These are phyloP conservation scores for Colletotrichum cuscutae DNA, from an alignment of 2,329 filamentous ascomycete species.

Conservation along the genomic window DNA sequence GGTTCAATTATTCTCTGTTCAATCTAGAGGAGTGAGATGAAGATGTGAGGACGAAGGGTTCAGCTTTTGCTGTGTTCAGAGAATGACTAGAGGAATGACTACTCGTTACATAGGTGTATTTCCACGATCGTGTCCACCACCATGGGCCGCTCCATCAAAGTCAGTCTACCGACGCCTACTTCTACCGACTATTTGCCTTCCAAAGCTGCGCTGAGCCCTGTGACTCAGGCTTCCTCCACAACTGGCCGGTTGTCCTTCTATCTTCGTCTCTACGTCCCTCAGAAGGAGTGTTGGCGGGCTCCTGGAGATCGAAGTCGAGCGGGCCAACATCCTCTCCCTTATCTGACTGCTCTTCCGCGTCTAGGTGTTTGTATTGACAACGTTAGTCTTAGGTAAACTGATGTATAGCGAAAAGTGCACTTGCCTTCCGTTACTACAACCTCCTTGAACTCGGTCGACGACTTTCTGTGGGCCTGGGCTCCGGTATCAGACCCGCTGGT, in stretches of 20 bases:
- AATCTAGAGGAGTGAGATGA: neutral
- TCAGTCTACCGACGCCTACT: neutral
- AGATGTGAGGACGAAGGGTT: neutral
- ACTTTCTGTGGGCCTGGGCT: neutral
- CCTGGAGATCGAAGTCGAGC: neutral
- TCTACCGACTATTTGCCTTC: neutral
- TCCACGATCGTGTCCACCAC: neutral
- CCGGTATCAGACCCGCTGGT: neutral
- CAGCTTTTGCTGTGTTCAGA: neutral
- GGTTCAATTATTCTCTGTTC: neutral
- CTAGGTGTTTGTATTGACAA: neutral
- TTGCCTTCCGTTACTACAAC: neutral
- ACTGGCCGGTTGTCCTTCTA: conserved; percentile 34
- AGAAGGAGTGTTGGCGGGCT: conserved; percentile 30
- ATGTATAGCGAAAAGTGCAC: neutral
- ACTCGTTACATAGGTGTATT: conserved; percentile 4
- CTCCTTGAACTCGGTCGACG: conserved; percentile 10
- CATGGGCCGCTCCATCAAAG: neutral
- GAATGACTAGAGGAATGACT: conserved; percentile 1
- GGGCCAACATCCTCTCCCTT: neutral
- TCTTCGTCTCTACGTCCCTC: conserved; percentile 46
- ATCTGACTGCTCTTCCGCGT: neutral
- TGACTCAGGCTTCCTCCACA: conserved; percentile 27
- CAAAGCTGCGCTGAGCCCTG: conserved; percentile 2
- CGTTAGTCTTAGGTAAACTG: neutral